Conservation (phyloP, 768 basidiomycete genomes). For the Pluteus cervinus region DNA sequence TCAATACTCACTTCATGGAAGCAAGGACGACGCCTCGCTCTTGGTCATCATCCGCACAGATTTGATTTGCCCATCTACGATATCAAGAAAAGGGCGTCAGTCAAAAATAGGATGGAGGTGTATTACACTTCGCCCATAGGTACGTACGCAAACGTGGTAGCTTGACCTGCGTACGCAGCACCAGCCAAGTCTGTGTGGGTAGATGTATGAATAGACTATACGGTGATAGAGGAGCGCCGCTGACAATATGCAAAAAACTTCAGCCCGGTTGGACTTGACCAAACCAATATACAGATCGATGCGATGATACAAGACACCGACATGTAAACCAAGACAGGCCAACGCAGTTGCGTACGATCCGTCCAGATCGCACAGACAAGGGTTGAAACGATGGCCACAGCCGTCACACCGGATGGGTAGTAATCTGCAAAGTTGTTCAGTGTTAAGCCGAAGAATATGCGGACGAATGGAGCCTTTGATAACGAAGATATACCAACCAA, state of each 20-base stretch:
- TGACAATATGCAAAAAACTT: constrained; percentile 74
- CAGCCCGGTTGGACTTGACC: constrained; percentile 52
- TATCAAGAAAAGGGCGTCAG: background rate
- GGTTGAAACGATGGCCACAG: constrained; percentile 58
- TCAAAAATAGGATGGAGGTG: constrained; percentile 2
- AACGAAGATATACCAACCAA: constrained; percentile 28
- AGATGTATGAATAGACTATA: background rate
- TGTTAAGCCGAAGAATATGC: background rate
- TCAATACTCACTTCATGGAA: constrained; percentile 58
- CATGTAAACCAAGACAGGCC: constrained; percentile 66
- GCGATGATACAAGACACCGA: constrained; percentile 45
- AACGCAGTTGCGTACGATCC: constrained; percentile 48
- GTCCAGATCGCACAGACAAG: constrained; percentile 61
- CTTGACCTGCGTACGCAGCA: constrained; percentile 70
- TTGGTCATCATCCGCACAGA: constrained; percentile 65
- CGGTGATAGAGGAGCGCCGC: constrained; percentile 12
- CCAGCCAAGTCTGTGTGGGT: constrained; percentile 43
- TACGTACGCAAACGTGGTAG: constrained; percentile 65
- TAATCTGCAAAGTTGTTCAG: constrained; percentile 12
- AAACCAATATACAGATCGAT: constrained; percentile 53
- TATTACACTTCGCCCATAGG: background rate
- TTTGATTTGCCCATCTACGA: constrained; percentile 71
- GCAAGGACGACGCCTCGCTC: constrained; percentile 66
- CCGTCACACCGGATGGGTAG: constrained; percentile 61
- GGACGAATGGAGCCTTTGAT: background rate